These are phyloP conservation scores for Basidiobolus meristosporus DNA, from an alignment of 371 early-diverging fungal species.

Conservation along the genomic window DNA sequence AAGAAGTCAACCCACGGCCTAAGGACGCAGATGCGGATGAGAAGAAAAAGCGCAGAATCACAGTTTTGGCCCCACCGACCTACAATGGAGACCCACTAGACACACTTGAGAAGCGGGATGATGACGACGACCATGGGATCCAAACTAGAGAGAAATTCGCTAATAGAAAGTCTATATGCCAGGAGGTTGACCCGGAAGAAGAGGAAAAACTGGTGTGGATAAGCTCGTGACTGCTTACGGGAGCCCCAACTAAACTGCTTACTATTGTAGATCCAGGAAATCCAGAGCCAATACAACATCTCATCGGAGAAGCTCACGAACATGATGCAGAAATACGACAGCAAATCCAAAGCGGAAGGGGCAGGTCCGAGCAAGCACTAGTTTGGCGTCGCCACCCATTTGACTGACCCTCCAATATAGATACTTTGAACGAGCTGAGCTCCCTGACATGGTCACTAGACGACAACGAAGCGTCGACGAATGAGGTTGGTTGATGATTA, in stretches of 20 bases:
- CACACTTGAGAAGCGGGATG: neutral
- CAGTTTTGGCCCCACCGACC: slow-evolving; percentile 1
- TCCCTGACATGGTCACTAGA: neutral
- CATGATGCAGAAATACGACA: too few relatives aligned
- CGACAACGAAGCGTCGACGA: neutral
- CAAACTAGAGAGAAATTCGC: neutral
- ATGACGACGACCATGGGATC: neutral
- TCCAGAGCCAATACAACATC: neutral
- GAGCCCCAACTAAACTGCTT: neutral
- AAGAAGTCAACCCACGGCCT: too few relatives aligned
- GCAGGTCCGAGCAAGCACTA: too few relatives aligned
- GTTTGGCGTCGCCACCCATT: too few relatives aligned
- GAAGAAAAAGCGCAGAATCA: slow-evolving; percentile 1
- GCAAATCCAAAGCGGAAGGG: too few relatives aligned
- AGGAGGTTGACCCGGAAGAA: neutral
- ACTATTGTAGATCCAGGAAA: neutral
- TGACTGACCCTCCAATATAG: too few relatives aligned
- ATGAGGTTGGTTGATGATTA: neutral
- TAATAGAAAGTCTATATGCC: too few relatives aligned
- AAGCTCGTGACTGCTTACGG: neutral
- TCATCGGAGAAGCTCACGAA: too few relatives aligned
- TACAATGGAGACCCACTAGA: neutral
- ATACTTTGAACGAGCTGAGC: too few relatives aligned
- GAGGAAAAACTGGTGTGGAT: neutral
- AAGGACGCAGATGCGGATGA: too few relatives aligned